These are phyloP conservation scores for Phaeosphaeria sp. DNA, from an alignment of 2,329 filamentous ascomycete genomes.

Conservation along the genomic window DNA sequence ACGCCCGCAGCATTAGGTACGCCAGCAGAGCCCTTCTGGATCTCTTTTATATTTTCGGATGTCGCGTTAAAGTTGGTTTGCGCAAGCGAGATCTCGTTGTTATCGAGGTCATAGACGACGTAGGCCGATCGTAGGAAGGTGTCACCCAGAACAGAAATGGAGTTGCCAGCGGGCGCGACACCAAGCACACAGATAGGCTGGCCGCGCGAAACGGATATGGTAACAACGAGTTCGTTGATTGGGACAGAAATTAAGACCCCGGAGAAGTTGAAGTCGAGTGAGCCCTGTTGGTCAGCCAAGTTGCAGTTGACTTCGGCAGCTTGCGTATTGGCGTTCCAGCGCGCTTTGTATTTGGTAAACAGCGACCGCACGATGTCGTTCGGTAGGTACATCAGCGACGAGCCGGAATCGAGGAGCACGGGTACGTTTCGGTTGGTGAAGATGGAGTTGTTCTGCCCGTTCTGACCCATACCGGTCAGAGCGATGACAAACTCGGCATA, in stretches of 20 bases:
- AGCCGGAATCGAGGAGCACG: slow-evolving; percentile 76
- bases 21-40: slow-evolving; percentile 55
- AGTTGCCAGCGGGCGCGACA: slow-evolving; percentile 58
- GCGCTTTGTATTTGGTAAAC: slow-evolving; percentile 50
- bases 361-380: slow-evolving; percentile 60
- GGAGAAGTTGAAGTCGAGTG: slow-evolving; percentile 65
- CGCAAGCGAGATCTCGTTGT: slow-evolving; percentile 67
- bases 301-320: slow-evolving; percentile 62
- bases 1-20: slow-evolving; percentile 63
- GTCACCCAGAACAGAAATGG: slow-evolving; percentile 62
- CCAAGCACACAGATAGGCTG: slow-evolving; percentile 54
- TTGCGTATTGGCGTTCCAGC: slow-evolving; percentile 50
- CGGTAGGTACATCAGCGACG: slow-evolving; percentile 74
- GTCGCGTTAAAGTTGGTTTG: slow-evolving; percentile 68
- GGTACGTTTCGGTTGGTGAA: slow-evolving; percentile 53
- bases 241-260: slow-evolving; percentile 61
- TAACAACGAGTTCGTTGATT: slow-evolving; percentile 63
- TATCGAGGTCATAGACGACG: slow-evolving; percentile 66
- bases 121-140: slow-evolving; percentile 69
- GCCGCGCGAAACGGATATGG: slow-evolving; percentile 52
- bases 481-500: slow-evolving; percentile 63
- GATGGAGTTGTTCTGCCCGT: slow-evolving; percentile 52
- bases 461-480: slow-evolving; percentile 55
- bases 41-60: slow-evolving; percentile 58
- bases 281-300: slow-evolving; percentile 55